A percentile compares a stretch with the other conserved stretches of the same genome.
These are phyloP conservation scores for Fragilaria crotonensis DNA, from an alignment of 108 stramenopile species.

Conservation along the genomic window DNA sequence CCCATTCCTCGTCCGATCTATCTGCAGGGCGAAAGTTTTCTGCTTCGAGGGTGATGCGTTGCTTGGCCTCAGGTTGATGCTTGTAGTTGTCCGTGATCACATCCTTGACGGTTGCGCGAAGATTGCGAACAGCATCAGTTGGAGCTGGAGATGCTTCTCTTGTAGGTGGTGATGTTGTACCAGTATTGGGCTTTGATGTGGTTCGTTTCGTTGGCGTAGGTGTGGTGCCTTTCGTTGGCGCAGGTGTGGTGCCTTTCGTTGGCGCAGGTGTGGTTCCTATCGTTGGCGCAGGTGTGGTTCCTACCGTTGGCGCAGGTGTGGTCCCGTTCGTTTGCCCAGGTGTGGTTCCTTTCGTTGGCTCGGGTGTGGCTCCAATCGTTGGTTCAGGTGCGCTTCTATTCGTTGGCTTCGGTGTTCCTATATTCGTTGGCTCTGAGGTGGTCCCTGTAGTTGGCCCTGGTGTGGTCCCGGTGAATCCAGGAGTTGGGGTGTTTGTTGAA, in stretches of 20 bases:
- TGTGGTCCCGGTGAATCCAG: no score
- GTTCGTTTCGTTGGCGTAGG: background rate
- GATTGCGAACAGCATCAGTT: background rate
- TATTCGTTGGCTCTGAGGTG: no score
- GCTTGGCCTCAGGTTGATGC: background rate
- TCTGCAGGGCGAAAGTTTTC: background rate
- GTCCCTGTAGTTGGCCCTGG: no score
- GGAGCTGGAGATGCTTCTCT: background rate
- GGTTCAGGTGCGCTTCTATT: no score
- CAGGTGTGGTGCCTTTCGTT: background rate
- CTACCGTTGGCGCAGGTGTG: constrained; percentile 6
- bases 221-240: background rate
- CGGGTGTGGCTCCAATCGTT: background rate
- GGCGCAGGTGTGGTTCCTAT: background rate
- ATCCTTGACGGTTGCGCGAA: background rate
- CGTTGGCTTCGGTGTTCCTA: no score
- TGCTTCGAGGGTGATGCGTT: background rate
- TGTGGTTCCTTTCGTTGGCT: constrained; percentile 11
- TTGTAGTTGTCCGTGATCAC: background rate
- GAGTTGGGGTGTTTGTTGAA: no score
- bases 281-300: background rate
- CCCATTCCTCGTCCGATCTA: background rate
- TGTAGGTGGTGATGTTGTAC: background rate
- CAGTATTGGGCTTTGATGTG: background rate
- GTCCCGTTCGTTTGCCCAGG: constrained; percentile 1